Conservation (phyloP, 1,284 basidiomycete genomes). For the Melampsora larici-populina region DNA sequence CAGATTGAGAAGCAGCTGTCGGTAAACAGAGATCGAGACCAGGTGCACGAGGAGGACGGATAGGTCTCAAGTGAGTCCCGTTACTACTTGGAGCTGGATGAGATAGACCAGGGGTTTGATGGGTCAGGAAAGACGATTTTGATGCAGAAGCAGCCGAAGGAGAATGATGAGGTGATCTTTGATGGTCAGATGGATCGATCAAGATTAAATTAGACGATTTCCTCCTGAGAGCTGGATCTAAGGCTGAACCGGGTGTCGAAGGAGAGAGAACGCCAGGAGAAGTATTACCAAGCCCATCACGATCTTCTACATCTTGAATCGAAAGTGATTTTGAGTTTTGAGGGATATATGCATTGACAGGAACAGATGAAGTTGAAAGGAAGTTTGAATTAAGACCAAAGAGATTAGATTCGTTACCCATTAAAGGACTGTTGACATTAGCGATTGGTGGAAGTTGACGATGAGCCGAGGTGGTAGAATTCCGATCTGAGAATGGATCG, state of each 20-base stretch:
- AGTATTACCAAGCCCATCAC: neutral
- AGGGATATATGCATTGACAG: neutral
- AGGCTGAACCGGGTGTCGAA: neutral
- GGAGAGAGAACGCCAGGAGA: neutral
- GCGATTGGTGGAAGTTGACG: neutral
- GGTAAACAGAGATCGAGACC: slow-evolving; percentile 35
- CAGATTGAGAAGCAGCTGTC: slow-evolving; percentile 1
- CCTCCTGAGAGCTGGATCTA: neutral
- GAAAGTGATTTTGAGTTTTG: slow-evolving; percentile 18
- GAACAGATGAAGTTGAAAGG: slow-evolving; percentile 3
- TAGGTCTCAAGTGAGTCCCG: neutral
- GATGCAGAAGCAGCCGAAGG: neutral
- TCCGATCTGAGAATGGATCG: slow-evolving; percentile 33
- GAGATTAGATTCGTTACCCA: neutral
- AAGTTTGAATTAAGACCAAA: neutral
- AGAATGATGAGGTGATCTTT: neutral
- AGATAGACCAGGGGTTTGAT: neutral
- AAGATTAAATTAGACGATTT: neutral
- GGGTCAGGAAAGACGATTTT: neutral
- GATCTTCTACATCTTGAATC: slow-evolving; percentile 9
- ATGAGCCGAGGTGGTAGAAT: neutral
- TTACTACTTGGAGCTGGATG: slow-evolving; percentile 5
- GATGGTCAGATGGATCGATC: neutral
- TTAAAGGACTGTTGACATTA: neutral
- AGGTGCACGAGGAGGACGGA: slow-evolving; percentile 35